Evolutionary conservation across 805 yeast genomes (phyloP), one percentile per base, ranked within the genome.

Genomic region (baker's yeast (Saccharomyces cerevisiae)): DNA sequence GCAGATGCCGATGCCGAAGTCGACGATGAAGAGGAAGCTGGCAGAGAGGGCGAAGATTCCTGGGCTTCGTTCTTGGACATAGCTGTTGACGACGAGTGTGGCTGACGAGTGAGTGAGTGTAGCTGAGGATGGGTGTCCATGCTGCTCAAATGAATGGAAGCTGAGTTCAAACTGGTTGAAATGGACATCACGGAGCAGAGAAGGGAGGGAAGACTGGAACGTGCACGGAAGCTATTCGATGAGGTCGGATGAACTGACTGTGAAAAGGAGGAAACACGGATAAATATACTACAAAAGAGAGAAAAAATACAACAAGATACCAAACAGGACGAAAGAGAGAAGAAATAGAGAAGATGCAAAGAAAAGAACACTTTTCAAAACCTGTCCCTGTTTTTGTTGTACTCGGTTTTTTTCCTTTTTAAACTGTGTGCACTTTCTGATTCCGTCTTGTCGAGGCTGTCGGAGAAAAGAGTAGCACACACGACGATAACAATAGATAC

Each of bases 101-200:
- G 43, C 24, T 55, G 67, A 58, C 50, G 60, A 22, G 55, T 57
- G 55, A 54, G 62, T 48, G 60, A 41, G 47, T 57, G 67, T 55
- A 58, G 67, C 58, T 54, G 67, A 6, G 60, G 66, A 53, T 53
- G 61, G 9, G 55, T 56, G 17, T 53, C 53, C 51, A 62, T 36
- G 27, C 60, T 57, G 26, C 65, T 51, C 21, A 63, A 53, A 36
- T 57, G 53, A 27, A 56, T 54, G 27, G 59, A 54, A 10, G 60
- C 41, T 6, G 58, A 27, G 14, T 61, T 53, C 9, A 56, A 57
- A 5, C 58, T 55, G 13, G 60, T 55, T 8, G 66, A 58, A 52
- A 62, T 61, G 17, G 66, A 57, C 47, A 62, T 55, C 64, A 59
- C 58, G 21, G 29, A 47, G 28, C 22, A 26, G 30, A n/a, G 31